Conservation (phyloP, 148 eudicot genomes). For the Vaccinium myrtillus region DNA sequence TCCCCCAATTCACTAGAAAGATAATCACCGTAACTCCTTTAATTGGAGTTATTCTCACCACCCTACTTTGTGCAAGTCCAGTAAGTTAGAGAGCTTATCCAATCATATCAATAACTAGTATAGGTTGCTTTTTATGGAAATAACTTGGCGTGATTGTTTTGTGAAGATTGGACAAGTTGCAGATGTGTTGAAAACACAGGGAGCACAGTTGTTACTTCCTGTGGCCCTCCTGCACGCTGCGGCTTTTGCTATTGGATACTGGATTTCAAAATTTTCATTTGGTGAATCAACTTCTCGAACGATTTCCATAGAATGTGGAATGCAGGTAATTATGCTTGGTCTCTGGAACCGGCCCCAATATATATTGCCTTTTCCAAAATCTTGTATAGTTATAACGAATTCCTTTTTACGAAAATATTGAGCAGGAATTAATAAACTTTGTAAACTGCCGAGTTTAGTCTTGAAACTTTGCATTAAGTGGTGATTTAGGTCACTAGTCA, state of each 20-base stretch:
- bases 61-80: constrained; percentile 98
- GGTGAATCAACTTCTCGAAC: constrained; percentile 99
- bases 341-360: background rate
- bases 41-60: constrained; percentile 92
- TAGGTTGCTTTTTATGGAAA: background rate
- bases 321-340: constrained; percentile 64
- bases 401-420: background rate
- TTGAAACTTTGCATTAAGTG: background rate
- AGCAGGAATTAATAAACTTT: background rate
- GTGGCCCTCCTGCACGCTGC: constrained; percentile 87
- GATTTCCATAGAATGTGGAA: constrained; percentile 98
- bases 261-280: constrained; percentile 73
- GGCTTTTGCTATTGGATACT: constrained; percentile 86
- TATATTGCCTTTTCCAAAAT: background rate
- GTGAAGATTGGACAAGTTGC: constrained; percentile 95
- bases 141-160: constrained; percentile 3
- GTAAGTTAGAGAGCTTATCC: constrained; percentile 43
- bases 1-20: constrained; percentile 96
- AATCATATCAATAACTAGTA: background rate
- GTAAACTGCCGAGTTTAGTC: background rate
- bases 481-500: background rate
- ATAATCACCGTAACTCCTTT: constrained; percentile 84
- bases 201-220: constrained; percentile 76
- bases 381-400: background rate
- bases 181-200: constrained; percentile 93